Evolutionary conservation across 2,329 filamentous ascomycete genomes (phyloP).

Genomic region (Neophaeococcomyces aloes): DNA sequence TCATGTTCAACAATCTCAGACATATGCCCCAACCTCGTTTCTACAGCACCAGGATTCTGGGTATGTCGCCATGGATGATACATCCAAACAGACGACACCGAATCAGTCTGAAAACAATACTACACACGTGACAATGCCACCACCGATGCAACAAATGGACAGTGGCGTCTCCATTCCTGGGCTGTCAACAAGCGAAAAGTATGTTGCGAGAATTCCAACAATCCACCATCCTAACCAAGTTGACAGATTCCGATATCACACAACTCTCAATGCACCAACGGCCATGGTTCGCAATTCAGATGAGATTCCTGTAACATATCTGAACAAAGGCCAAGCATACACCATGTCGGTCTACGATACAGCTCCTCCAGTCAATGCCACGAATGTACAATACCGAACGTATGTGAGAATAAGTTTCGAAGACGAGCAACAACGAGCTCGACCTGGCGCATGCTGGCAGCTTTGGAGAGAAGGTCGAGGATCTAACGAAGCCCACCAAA

Average conservation of each 20-base stretch:
- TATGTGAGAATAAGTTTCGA: constrained; percentile 95
- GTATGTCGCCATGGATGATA: constrained; percentile 67
- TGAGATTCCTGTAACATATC: constrained; percentile 92
- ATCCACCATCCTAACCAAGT: constrained; percentile 17
- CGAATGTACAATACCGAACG: constrained; percentile 65
- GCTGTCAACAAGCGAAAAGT: constrained; percentile 43
- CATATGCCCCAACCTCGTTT: constrained; percentile 50
- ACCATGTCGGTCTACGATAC: constrained; percentile 76
- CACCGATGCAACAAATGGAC: constrained; percentile 24
- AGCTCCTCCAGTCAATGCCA: constrained; percentile 47
- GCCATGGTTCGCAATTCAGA: constrained; percentile 87
- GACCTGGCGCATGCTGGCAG: constrained; percentile 75
- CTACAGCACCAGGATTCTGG: constrained; percentile 62
- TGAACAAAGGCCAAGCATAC: constrained; percentile 96
- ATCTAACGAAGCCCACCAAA: constrained; percentile 88
- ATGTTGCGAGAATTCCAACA: constrained; percentile 17
- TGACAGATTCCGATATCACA: constrained; percentile 70
- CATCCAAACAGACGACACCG: constrained; percentile 42
- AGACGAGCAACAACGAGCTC: constrained; percentile 81
- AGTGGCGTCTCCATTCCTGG: constrained; percentile 22
- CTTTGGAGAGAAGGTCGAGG: constrained; percentile 93
- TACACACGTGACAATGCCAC: constrained; percentile 21
- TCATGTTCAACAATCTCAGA: constrained; percentile 40
- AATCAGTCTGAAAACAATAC: constrained; percentile 15
- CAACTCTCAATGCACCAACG: constrained; percentile 83